phyloP scores from a whole-genome alignment of 805 yeast genomes.

The Spathaspora arborariae region DNA sequence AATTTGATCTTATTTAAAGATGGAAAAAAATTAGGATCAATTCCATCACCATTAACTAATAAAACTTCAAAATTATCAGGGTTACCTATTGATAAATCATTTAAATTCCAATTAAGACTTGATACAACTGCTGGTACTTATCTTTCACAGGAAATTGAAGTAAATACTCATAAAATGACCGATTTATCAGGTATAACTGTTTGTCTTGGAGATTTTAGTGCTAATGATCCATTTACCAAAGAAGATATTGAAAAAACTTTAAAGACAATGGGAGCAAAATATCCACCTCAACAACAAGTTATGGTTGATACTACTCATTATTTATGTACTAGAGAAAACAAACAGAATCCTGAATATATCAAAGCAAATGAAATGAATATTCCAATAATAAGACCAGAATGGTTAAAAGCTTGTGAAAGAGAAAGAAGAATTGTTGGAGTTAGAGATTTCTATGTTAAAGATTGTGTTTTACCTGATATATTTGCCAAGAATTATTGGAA shows the following conservation, averaged over 20 bases:
- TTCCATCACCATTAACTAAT: slow-evolving; percentile 77
- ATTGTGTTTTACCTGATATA: slow-evolving; percentile 42
- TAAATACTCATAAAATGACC: slow-evolving; percentile 93
- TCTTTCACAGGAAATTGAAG: slow-evolving; percentile 60
- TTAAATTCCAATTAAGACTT: slow-evolving; percentile 73
- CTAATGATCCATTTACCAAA: slow-evolving; percentile 41
- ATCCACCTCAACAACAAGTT: slow-evolving; percentile 65
- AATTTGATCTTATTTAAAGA: slow-evolving; percentile 76
- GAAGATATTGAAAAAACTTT: slow-evolving; percentile 62
- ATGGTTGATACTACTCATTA: slow-evolving; percentile 93
- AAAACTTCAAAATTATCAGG: slow-evolving; percentile 88
- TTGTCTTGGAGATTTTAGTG: slow-evolving; percentile 78
- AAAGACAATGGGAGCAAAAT: slow-evolving; percentile 68
- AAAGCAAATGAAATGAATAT: slow-evolving; percentile 83
- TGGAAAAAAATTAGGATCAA: slow-evolving; percentile 66
- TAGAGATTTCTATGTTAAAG: slow-evolving; percentile 73
- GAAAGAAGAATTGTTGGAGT: slow-evolving; percentile 93
- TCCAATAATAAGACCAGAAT: slow-evolving; percentile 93
- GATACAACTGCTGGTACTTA: slow-evolving; percentile 89
- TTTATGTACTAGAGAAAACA: slow-evolving; percentile 58
- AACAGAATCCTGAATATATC: slow-evolving; percentile 65
- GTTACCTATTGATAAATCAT: slow-evolving; percentile 78
- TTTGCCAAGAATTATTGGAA: slow-evolving; percentile 41
- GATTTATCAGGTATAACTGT: slow-evolving; percentile 90
- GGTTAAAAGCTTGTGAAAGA: slow-evolving; percentile 90